Evolutionary conservation across 495 filamentous ascomycete species (phyloP).

Genomic region (Tuber aestivum): DNA sequence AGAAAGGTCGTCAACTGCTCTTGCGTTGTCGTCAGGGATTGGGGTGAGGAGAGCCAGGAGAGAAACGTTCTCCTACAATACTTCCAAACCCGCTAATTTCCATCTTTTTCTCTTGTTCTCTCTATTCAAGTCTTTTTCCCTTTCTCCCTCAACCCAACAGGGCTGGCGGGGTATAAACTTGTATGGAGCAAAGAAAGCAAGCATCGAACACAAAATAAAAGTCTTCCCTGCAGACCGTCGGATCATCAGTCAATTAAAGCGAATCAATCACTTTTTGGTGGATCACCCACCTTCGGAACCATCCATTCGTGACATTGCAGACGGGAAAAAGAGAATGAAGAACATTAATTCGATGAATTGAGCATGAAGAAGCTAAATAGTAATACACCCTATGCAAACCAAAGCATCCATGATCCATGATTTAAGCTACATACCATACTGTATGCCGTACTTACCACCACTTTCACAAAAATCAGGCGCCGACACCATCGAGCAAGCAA

Average conservation of each 20-base stretch:
- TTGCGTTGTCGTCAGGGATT: conserved; percentile 97
- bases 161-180: not conserved
- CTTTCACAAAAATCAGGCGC: not conserved
- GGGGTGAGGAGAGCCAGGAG: conserved; percentile 99
- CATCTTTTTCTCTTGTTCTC: not conserved
- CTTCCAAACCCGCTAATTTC: conserved; percentile 69
- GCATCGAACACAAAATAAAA: not conserved
- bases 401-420: not conserved
- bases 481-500: not conserved
- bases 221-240: not conserved
- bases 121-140: not conserved
- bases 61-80: conserved; percentile 97
- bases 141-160: not conserved
- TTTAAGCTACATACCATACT: not conserved
- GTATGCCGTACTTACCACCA: not conserved
- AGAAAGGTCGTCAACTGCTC: conserved; percentile 99
- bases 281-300: not conserved
- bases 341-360: not conserved
- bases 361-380: not conserved
- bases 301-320: not conserved
- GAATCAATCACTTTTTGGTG: not conserved
- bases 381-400: not conserved
- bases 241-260: not conserved
- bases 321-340: not conserved
- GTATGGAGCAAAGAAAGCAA: not conserved